Conservation (phyloP, 2,329 filamentous ascomycete species). For the Daldinia sp. region DNA sequence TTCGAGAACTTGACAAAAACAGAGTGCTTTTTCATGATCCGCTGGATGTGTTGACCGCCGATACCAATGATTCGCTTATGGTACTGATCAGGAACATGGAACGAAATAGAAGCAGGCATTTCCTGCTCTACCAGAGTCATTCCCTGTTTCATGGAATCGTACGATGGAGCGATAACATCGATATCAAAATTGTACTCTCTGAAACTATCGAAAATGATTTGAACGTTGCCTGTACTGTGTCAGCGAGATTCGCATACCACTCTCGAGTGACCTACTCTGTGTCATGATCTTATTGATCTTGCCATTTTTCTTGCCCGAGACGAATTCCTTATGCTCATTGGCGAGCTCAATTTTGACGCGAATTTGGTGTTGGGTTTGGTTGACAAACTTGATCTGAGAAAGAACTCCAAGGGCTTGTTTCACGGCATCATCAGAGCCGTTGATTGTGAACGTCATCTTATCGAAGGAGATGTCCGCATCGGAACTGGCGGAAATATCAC, state of each 20-base stretch:
- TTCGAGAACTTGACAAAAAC: slow-evolving; percentile 99
- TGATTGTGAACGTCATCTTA: slow-evolving; percentile 91
- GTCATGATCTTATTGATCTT: slow-evolving; percentile 99
- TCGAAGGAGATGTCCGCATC: slow-evolving; percentile 95
- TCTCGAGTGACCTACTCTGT: slow-evolving; percentile 69
- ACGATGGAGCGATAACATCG: slow-evolving; percentile 90
- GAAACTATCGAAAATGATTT: slow-evolving; percentile 99
- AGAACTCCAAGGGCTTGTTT: slow-evolving; percentile 96
- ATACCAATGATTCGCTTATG: slow-evolving; percentile 99
- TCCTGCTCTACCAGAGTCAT: slow-evolving; percentile 95
- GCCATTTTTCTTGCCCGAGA: slow-evolving; percentile 99
- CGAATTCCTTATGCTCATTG: slow-evolving; percentile 99
- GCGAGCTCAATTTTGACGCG: slow-evolving; percentile 98
- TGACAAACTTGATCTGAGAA: slow-evolving; percentile 88
- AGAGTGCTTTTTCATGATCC: slow-evolving; percentile 99
- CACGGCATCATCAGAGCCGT: slow-evolving; percentile 94
- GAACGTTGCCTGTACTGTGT: slow-evolving; percentile 75
- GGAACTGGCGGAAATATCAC: slow-evolving; percentile 95
- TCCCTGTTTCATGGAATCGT: slow-evolving; percentile 93
- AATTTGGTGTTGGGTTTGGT: slow-evolving; percentile 88
- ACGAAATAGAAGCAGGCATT: slow-evolving; percentile 98
- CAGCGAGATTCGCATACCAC: slow-evolving; percentile 36
- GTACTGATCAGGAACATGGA: slow-evolving; percentile 98
- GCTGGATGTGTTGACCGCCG: slow-evolving; percentile 96
- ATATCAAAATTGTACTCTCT: slow-evolving; percentile 99